Conservation (phyloP, 148 eudicot genomes). For the Tetragonia tetragonoides region DNA sequence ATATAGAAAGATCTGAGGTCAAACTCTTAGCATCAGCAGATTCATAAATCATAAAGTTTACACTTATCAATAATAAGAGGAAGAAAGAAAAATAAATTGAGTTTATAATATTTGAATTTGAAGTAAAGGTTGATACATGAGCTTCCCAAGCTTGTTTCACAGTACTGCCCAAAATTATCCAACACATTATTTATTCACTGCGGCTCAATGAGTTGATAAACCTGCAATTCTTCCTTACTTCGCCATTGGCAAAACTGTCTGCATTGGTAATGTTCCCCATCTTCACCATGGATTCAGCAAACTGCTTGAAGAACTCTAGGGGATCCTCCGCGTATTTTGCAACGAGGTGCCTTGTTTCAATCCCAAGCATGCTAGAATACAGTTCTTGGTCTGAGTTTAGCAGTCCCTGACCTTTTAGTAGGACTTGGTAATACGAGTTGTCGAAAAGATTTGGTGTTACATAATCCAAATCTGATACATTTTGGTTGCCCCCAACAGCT, state of each 20-base stretch:
- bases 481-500: conserved; percentile 51
- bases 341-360: conserved; percentile 67
- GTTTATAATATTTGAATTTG: not conserved
- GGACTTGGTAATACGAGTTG: conserved; percentile 71
- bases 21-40: no score
- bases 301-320: conserved; percentile 72
- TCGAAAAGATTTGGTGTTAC: conserved; percentile 72
- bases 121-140: not conserved
- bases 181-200: conserved; percentile 4
- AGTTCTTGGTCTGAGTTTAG: conserved; percentile 84
- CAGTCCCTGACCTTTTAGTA: conserved; percentile 76
- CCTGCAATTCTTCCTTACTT: conserved; percentile 87
- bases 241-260: conserved; percentile 65
- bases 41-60: no score
- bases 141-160: not conserved
- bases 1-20: no score
- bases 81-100: no score
- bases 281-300: conserved; percentile 90
- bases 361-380: conserved; percentile 65
- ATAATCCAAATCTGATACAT: conserved; percentile 68
- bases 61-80: not conserved
- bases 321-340: conserved; percentile 57
- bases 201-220: conserved; percentile 54
- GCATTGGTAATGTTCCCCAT: conserved; percentile 75
- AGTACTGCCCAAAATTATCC: no score